These are phyloP conservation scores for Dryas drummondii DNA, from an alignment of 306 rosid genomes.

Conservation along the genomic window DNA sequence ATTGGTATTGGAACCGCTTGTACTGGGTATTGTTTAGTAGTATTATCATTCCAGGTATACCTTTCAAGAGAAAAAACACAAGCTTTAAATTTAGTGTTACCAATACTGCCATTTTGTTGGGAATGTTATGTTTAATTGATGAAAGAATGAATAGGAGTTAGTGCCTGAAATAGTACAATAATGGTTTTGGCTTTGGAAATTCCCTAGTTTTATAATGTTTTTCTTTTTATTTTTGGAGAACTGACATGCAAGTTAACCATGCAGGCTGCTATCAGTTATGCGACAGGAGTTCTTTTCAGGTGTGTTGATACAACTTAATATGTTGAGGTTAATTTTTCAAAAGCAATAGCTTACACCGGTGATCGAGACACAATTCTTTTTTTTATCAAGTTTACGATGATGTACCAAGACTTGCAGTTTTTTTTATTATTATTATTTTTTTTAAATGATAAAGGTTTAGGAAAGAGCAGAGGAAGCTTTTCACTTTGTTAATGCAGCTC, in stretches of 20 bases:
- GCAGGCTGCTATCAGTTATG: constrained; percentile 89
- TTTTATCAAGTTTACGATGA: not conserved
- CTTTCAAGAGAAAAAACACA: not conserved
- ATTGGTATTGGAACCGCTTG: constrained; percentile 82
- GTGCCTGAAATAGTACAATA: not conserved
- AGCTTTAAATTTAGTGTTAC: not conserved
- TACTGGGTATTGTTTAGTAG: constrained; percentile 71
- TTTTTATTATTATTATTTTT: not conserved
- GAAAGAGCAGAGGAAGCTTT: not conserved
- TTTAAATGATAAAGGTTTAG: not conserved
- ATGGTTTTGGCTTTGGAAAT: constrained; percentile 11
- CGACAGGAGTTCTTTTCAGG: constrained; percentile 78
- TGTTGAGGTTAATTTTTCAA: constrained; percentile 9
- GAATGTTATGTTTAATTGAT: constrained; percentile 15
- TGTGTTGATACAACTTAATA: constrained; percentile 31
- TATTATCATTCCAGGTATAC: constrained; percentile 79
- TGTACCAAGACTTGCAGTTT: not conserved
- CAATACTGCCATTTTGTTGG: not conserved
- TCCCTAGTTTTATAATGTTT: not conserved
- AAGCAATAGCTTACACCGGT: not conserved
- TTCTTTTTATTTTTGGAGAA: not conserved
- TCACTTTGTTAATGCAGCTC: constrained; percentile 10
- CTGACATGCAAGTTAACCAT: constrained; percentile 23
- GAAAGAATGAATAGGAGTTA: not conserved
- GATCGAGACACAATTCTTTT: not conserved